A percentile compares a stretch with the other conserved stretches of the same genome.
phyloP scores from a whole-genome alignment of 2,329 filamentous ascomycete genomes.

The Amauroascus verrucosus region DNA sequence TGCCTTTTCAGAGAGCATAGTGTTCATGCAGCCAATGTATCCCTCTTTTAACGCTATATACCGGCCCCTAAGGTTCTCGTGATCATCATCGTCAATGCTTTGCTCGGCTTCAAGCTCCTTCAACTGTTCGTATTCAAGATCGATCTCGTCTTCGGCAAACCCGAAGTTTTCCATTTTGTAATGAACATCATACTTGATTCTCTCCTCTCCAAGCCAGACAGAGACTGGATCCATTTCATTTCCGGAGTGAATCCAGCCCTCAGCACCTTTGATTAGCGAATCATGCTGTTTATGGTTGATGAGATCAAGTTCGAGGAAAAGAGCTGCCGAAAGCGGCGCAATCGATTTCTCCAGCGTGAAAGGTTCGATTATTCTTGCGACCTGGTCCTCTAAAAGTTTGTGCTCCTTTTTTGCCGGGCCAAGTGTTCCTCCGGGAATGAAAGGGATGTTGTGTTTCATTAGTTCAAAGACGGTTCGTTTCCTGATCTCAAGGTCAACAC shows the following conservation, averaged over 20 bases:
- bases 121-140: slow-evolving; percentile 51
- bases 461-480: slow-evolving; percentile 57
- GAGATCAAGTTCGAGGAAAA: slow-evolving; percentile 46
- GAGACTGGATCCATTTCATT: slow-evolving; percentile 33
- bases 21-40: slow-evolving; percentile 23
- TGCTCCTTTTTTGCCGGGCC: slow-evolving; percentile 34
- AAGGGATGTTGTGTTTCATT: slow-evolving; percentile 26
- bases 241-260: slow-evolving; percentile 33
- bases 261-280: slow-evolving; percentile 46
- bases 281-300: slow-evolving; percentile 54
- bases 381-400: slow-evolving; percentile 33
- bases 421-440: slow-evolving; percentile 34
- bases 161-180: slow-evolving; percentile 42
- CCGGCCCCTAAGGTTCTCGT: slow-evolving; percentile 42
- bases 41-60: slow-evolving; percentile 37
- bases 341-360: slow-evolving; percentile 29
- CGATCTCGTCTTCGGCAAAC: slow-evolving; percentile 49
- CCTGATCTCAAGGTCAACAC: slow-evolving; percentile 55
- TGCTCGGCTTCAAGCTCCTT: slow-evolving; percentile 52
- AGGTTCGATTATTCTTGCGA: slow-evolving; percentile 36
- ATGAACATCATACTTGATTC: slow-evolving; percentile 37
- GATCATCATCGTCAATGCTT: slow-evolving; percentile 44
- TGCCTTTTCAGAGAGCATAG: slow-evolving; percentile 24
- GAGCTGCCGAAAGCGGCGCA: slow-evolving; percentile 43
- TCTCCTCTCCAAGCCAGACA: slow-evolving; percentile 48